A percentile compares a stretch with the other conserved stretches of the same genome.
These are phyloP conservation scores for Theileria equi DNA, from an alignment of 169 alveolate species.

Conservation along the genomic window DNA sequence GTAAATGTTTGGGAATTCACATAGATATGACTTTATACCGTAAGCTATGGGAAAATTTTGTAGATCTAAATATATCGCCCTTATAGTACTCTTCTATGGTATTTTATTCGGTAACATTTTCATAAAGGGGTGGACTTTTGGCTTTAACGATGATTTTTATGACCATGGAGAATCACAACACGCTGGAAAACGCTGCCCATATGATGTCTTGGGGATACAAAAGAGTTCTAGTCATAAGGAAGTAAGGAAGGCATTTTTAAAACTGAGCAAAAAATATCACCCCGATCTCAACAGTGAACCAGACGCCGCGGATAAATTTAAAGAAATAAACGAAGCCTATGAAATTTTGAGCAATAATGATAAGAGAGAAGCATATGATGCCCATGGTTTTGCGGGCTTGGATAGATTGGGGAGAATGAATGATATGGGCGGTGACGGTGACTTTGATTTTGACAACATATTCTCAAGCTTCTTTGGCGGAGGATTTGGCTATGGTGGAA, in stretches of 20 bases:
- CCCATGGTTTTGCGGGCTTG: constrained; percentile 88
- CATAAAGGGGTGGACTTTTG: too few species aligned
- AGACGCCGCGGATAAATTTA: constrained; percentile 82
- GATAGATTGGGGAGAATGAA: constrained; percentile 41
- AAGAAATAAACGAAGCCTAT: constrained; percentile 87
- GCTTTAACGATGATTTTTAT: constrained; percentile 14
- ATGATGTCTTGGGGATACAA: constrained; percentile 69
- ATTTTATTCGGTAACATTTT: too few species aligned
- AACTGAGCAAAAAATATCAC: constrained; percentile 81
- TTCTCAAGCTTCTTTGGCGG: constrained; percentile 70
- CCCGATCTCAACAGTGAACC: constrained; percentile 86
- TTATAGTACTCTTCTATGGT: too few species aligned
- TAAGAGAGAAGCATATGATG: constrained; percentile 84
- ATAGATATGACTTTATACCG: too few species aligned
- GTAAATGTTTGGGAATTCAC: too few species aligned
- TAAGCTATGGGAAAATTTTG: too few species aligned
- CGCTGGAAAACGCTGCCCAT: constrained; percentile 49
- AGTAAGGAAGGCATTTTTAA: constrained; percentile 88
- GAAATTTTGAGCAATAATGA: constrained; percentile 86
- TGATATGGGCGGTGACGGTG: constrained; percentile 66
- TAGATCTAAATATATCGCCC: too few species aligned
- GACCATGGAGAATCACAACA: not conserved
- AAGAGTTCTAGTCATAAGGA: constrained; percentile 78
- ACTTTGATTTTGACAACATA: constrained; percentile 55
- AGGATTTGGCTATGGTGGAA: constrained; percentile 40